These are phyloP conservation scores for Penicillium sp. DNA, from an alignment of 2,329 filamentous ascomycete species.

Conservation along the genomic window DNA sequence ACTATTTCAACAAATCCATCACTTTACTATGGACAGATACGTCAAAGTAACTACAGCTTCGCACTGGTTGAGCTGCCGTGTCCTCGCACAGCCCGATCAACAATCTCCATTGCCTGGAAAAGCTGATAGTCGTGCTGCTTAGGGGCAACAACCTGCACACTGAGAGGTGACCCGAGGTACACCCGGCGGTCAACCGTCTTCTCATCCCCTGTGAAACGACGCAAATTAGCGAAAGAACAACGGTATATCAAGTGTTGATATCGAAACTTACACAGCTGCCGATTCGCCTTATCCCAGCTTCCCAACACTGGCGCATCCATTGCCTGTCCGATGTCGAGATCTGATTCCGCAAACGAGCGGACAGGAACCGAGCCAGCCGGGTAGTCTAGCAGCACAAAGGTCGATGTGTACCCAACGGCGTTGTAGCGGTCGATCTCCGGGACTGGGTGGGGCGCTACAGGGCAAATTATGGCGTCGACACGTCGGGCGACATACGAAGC, in stretches of 20 bases:
- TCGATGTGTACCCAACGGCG: slow-evolving; percentile 59
- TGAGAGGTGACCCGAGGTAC: slow-evolving; percentile 54
- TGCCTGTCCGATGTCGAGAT: slow-evolving; percentile 50
- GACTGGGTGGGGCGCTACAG: slow-evolving; percentile 62
- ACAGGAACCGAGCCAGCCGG: slow-evolving; percentile 58
- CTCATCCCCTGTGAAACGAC: slow-evolving; percentile 37
- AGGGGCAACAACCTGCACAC: slow-evolving; percentile 57
- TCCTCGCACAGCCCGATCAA: slow-evolving; percentile 42
- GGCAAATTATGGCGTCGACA: slow-evolving; percentile 62
- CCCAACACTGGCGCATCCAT: slow-evolving; percentile 42
- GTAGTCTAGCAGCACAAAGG: slow-evolving; percentile 62
- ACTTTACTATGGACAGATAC: background rate
- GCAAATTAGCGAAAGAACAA: background rate
- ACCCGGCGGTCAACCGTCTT: slow-evolving; percentile 51
- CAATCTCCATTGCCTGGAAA: slow-evolving; percentile 51
- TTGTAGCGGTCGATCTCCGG: slow-evolving; percentile 62
- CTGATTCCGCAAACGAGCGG: slow-evolving; percentile 46
- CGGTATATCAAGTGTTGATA: background rate
- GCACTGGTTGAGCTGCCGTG: slow-evolving; percentile 1
- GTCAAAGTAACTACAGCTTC: slow-evolving; percentile 19
- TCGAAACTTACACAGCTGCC: slow-evolving; percentile 51
- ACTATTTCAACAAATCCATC: background rate
- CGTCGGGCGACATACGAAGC: slow-evolving; percentile 11
- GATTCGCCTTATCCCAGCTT: slow-evolving; percentile 60
- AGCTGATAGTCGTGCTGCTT: slow-evolving; percentile 55